Conservation (phyloP, 768 basidiomycete genomes). For the Daedalea quercina region DNA sequence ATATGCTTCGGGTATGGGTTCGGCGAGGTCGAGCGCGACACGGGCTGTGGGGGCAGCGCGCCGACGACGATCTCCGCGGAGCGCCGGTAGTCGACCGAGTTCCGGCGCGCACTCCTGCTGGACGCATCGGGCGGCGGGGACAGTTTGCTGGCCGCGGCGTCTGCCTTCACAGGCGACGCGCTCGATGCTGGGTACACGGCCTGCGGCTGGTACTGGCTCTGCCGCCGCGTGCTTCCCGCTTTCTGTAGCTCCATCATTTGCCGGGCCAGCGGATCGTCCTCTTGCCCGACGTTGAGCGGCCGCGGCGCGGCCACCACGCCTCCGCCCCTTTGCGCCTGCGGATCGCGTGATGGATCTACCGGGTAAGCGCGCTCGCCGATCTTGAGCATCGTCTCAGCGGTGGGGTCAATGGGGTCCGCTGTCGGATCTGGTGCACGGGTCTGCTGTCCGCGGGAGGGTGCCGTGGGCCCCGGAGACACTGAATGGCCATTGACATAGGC, state of each 20-base stretch:
- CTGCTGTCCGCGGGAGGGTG: constrained; percentile 2
- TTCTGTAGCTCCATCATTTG: constrained; percentile 51
- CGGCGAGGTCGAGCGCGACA: constrained; percentile 71
- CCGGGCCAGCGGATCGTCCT: constrained; percentile 56
- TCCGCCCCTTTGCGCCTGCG: constrained; percentile 17
- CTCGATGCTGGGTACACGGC: constrained; percentile 4
- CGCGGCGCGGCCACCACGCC: constrained; percentile 9
- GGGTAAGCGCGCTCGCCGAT: constrained; percentile 63
- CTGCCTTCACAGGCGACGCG: constrained; percentile 3
- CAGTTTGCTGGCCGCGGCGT: constrained; percentile 17
- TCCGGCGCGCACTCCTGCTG: constrained; percentile 15
- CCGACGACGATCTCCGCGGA: constrained; percentile 80
- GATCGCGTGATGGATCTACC: constrained; percentile 18
- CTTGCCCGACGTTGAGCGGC: constrained; percentile 27
- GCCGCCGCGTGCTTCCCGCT: constrained; percentile 41
- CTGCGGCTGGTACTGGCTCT: constrained; percentile 19
- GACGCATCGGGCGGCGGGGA: constrained; percentile 32
- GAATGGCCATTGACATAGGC: background rate
- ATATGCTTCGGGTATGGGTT: constrained; percentile 26
- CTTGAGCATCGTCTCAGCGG: constrained; percentile 55
- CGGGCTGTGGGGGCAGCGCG: constrained; percentile 46
- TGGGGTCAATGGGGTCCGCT: constrained; percentile 58
- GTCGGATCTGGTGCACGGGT: constrained; percentile 33
- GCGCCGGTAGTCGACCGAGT: constrained; percentile 57
- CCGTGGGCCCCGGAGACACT: constrained; percentile 5